These are phyloP conservation scores for Tolypocladium tundrense DNA, from an alignment of 2,329 filamentous ascomycete species.

Conservation along the genomic window DNA sequence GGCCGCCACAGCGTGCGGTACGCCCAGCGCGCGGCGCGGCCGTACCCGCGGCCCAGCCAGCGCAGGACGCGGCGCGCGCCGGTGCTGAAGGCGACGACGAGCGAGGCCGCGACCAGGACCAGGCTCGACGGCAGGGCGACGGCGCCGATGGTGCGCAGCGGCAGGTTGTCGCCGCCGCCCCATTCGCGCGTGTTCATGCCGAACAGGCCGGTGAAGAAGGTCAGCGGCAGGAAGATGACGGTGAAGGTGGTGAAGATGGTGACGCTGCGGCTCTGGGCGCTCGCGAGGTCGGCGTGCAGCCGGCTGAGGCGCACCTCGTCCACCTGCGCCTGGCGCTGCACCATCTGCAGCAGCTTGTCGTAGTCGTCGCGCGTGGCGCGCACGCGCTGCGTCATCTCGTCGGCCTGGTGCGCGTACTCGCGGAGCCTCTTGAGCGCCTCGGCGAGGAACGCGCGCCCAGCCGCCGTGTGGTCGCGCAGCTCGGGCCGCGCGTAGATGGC, in stretches of 20 bases:
- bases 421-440: conserved; percentile 41
- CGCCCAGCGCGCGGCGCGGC: conserved; percentile 1
- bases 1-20: too few species aligned
- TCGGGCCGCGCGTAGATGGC: conserved; percentile 30
- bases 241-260: conserved; percentile 58
- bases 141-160: conserved; percentile 32
- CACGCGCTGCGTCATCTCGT: conserved; percentile 49
- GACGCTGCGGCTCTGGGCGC: conserved; percentile 50
- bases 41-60: conserved; percentile 10
- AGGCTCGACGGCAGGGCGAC: conserved; percentile 38
- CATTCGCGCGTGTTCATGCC: conserved; percentile 56
- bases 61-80: conserved; percentile 24
- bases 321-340: conserved; percentile 56
- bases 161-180: conserved; percentile 36
- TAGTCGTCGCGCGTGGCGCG: conserved; percentile 50
- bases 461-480: conserved; percentile 28
- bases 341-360: conserved; percentile 56
- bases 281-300: conserved; percentile 52
- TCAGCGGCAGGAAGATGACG: conserved; percentile 53
- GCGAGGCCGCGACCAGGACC: conserved; percentile 36
- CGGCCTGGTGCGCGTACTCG: conserved; percentile 43
- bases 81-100: conserved; percentile 46
- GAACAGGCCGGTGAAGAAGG: conserved; percentile 55
- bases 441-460: conserved; percentile 40
- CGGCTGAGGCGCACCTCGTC: conserved; percentile 55